phyloP scores from a whole-genome alignment of 176 grass and related monocot genomes.

The Oryza meyeriana region DNA sequence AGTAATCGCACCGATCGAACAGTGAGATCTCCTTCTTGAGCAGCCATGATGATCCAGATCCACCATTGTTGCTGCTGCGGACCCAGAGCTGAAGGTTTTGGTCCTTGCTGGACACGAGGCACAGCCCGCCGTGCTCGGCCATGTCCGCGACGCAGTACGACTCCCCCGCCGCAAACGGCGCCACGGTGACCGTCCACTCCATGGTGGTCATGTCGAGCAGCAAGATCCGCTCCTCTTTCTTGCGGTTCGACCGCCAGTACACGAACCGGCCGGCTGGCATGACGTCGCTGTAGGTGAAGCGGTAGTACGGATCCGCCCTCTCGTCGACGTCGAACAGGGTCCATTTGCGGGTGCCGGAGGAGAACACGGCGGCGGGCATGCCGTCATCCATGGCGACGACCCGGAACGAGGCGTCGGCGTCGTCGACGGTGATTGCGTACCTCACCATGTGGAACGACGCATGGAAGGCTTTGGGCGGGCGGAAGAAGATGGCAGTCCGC shows the following conservation, averaged over 20 bases:
- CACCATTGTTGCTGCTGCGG: background rate
- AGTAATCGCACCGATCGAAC: background rate
- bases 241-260: background rate
- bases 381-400: background rate
- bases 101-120: constrained; percentile 31
- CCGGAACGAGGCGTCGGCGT: background rate
- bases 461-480: background rate
- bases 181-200: background rate
- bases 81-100: constrained; percentile 29
- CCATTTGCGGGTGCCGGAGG: constrained; percentile 20
- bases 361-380: background rate
- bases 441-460: background rate
- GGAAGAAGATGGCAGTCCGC: constrained; percentile 8
- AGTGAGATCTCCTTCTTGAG: constrained; percentile 14
- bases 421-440: background rate
- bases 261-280: constrained; percentile 1
- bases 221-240: background rate
- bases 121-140: constrained; percentile 24
- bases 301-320: background rate
- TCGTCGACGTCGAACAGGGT: background rate
- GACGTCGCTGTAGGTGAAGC: background rate
- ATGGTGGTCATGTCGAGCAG: constrained; percentile 19
- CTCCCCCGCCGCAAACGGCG: background rate
- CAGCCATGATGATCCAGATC: background rate
- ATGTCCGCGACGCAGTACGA: constrained; percentile 17